Base-by-base conservation (phyloP, 257 asterid species). In the Oldenlandia corymbosa region DNA sequence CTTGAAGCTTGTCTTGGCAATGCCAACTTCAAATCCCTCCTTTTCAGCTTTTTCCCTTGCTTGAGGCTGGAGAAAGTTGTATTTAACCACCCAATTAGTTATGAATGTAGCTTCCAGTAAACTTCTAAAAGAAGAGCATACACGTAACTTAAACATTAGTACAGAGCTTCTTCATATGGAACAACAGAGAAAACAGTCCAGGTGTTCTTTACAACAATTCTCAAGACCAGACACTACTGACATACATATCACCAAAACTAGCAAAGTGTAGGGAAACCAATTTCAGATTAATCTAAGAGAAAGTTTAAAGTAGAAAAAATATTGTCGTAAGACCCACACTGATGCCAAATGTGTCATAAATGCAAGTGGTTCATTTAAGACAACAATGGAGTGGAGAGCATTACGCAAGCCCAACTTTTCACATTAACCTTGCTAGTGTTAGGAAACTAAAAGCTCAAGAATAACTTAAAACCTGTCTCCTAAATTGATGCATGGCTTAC, bases 1-100 rank as follows among this genome's bases (percentile, higher is more conserved):
- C 84, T 90, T 90, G 81, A 90, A 90, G 79, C 91, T 90, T 70
- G 95, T 87, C 87, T 87, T 90, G 55, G 85, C 88, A 51, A 90
- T 66, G 66, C 94, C 80, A 67, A 87, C 67, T 81, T 87, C 94
- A 78, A 90, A 90, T 67, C 97, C 95, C 77, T 85, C 97, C 80
- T 82, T 87, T 80, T 76, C 83, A 52, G 94, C 94, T 54, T 84
- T 90, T 76, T 90, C 95, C 72, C 92, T 87, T 53, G 97, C 97
- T 83, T 87, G 97, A 74, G 97, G 97, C 97, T 87, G 71, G 63
- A 76, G 73, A 69, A 26, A 50, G 52, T 60, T 34, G 64, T 62
- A 59, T 54, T 34, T 65, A 30, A 47, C 58, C 37, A 75, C 66
- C 68, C 64, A 66, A 49, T 69, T 24, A 34, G 27, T 51, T 27